Base-by-base conservation (phyloP, 2,329 filamentous ascomycete genomes). In the Leptographium radiaticola region DNA sequence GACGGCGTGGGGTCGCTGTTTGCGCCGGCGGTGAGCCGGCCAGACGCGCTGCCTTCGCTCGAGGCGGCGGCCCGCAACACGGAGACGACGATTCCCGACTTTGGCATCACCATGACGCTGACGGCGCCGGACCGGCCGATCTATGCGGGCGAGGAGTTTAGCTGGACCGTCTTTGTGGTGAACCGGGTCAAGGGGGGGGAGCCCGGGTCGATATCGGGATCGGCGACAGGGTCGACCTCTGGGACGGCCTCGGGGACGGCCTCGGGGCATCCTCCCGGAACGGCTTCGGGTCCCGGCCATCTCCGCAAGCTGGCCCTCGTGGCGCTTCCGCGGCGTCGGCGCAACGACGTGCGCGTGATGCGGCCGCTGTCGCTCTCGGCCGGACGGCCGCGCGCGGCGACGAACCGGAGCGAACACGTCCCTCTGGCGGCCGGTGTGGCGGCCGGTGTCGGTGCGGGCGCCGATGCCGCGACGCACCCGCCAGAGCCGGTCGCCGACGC, bases 31-130 rank as follows among this genome's bases (percentile, higher is more conserved):
- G 68, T 78, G 55, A 75, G 68, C 53, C 75, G 77, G 1, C 81
- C 81, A 2, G 80, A 84, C 63, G 71, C 80, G 36, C 70, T 84
- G 2, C 80, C 80, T 12, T 69, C 72, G 31, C 73, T 83, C 46
- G 78, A 83, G 60, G 74, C 79, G 31, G 71, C 72, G 48, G 65
- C 65, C 53, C 70, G 67, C 59, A 67, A 66, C 39, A 59, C 60
- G 13, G 75, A 79, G 50, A 66, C 71, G 48, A 62, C 70, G 51
- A 64, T 80, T 42, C 75, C 76, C 4, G 77, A 84, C 56, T 79
- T 87, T 51, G 86, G 85, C 55, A 78, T 91, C 55, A 87, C 83
- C 39, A 81, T 91, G 69, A 89, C 84, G 43, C 84, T 93, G 63
- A 79, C 77, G 7, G 81, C 78, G 0, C 84, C 85, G 38, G 56